Evolutionary conservation across 2,329 filamentous ascomycete species (phyloP).

Genomic region (Botrytis deweyae): DNA sequence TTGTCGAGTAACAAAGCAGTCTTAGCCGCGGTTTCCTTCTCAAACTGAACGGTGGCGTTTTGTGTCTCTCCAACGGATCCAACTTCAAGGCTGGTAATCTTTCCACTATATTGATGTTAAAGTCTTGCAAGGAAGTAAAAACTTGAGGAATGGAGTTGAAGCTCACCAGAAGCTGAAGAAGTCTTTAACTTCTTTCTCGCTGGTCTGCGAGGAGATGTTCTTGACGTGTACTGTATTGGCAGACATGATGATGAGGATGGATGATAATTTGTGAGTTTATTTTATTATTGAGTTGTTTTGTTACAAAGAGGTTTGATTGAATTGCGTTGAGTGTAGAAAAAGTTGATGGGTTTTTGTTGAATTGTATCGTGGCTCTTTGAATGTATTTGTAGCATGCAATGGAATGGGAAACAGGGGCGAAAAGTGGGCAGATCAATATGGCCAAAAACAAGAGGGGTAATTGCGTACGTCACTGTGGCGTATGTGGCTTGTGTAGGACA

Average conservation of each 20-base stretch:
- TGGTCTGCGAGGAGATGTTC: conserved; percentile 80
- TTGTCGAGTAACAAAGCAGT: conserved; percentile 96
- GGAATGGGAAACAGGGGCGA: neutral
- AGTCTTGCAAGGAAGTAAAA: neutral
- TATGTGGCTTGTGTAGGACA: conserved; percentile 4
- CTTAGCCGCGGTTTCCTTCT: conserved; percentile 95
- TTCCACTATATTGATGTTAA: conserved; percentile 62
- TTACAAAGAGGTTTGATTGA: neutral
- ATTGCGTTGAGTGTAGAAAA: neutral
- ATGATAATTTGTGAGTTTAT: neutral
- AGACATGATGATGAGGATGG: conserved; percentile 31
- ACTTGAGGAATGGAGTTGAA: neutral
- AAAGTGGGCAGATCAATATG: conserved; percentile 18
- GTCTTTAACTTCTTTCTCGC: conserved; percentile 87
- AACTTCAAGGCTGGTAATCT: conserved; percentile 82
- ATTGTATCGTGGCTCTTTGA: conserved; percentile 5
- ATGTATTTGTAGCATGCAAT: conserved; percentile 15
- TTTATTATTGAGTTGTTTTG: neutral
- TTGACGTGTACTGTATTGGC: conserved; percentile 74
- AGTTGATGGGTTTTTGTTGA: conserved; percentile 1
- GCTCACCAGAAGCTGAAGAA: conserved; percentile 95
- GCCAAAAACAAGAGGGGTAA: conserved; percentile 8
- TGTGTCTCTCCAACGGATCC: conserved; percentile 67
- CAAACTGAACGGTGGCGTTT: conserved; percentile 89
- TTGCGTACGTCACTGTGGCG: conserved; percentile 13